These are phyloP conservation scores for Saccharomycopsis selenospora DNA, from an alignment of 805 yeast genomes.

Conservation along the genomic window DNA sequence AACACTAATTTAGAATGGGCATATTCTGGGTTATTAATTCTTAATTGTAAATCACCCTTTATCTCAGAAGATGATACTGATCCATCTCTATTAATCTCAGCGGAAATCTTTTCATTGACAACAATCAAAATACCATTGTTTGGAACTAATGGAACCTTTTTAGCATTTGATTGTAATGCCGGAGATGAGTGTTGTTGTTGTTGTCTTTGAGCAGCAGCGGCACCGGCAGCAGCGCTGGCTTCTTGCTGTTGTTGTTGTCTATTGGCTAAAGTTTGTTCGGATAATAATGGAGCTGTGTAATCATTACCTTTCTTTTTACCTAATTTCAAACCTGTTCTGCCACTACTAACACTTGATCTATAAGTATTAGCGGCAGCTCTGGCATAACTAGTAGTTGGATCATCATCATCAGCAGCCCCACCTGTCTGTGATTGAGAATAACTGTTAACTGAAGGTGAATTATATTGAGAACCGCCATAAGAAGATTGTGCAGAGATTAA, in stretches of 20 bases:
- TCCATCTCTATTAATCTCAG: conserved; percentile 81
- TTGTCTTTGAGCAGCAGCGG: conserved; percentile 22
- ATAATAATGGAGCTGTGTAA: conserved; percentile 29
- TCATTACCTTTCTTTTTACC: conserved; percentile 45
- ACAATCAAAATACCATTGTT: conserved; percentile 78
- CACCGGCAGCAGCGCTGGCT: conserved; percentile 23
- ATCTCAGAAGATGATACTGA: conserved; percentile 61
- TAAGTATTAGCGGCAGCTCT: conserved; percentile 9
- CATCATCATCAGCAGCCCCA: conserved; percentile 20
- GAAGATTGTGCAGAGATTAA: neutral
- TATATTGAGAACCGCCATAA: neutral
- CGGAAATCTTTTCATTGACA: conserved; percentile 69
- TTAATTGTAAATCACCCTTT: conserved; percentile 84
- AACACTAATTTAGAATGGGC: conserved; percentile 61
- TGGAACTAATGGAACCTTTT: conserved; percentile 25
- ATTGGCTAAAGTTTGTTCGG: conserved; percentile 27
- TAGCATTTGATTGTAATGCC: conserved; percentile 17
- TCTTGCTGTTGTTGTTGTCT: conserved; percentile 23
- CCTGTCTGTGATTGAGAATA: too few relatives aligned
- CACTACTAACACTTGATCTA: conserved; percentile 37
- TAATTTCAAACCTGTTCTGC: conserved; percentile 64
- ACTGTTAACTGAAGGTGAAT: neutral
- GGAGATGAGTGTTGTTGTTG: conserved; percentile 15
- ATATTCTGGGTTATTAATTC: conserved; percentile 69
- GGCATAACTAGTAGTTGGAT: conserved; percentile 23